Evolutionary conservation across 108 stramenopile species (phyloP), one percentile per base, ranked within the genome.

Genomic region (Conticribra guillardii): DNA sequence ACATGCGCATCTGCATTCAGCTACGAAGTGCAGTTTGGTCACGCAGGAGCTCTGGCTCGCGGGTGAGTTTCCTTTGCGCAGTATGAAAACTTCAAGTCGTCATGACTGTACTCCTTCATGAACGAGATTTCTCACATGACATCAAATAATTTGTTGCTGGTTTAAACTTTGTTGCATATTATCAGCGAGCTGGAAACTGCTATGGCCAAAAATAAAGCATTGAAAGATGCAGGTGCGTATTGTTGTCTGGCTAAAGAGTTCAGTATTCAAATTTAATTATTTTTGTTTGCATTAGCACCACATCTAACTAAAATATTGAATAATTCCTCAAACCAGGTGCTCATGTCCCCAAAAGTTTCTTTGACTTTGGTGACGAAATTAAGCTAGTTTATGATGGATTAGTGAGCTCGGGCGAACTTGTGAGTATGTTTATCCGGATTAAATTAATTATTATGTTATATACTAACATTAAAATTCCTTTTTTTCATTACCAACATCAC

Each of bases 11-110:
- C 89, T 22, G 89, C 90, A 57, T 96, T 96, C 76, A 82, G 90
- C 18, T 95, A 87, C 59, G 96, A 96, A 64, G 96, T 96, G 15
- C 96, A 96, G 60, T 96, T 96, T 70, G 96, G 96, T 18, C 96
- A 96, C 72, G 96, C 96, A 22, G 96, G 96, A 37, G 96, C 96
- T 11, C 71, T 91, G 18, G 96, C 96, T 0, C 74, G 87, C n/a
- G 91, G 87, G n/a, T n/a, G n/a, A n/a, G n/a, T n/a, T n/a, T n/a
- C n/a, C n/a, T n/a, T n/a, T n/a, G n/a, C n/a, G n/a, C n/a, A n/a
- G n/a, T n/a, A n/a, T n/a, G n/a, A n/a, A n/a, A n/a, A n/a, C n/a
- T n/a, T n/a, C n/a, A n/a, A n/a, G n/a, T n/a, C n/a, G n/a, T n/a
- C n/a, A n/a, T n/a, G n/a, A n/a, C n/a, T n/a, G n/a, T n/a, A n/a